Base-by-base conservation (phyloP, 495 filamentous ascomycete species). In the Penicillium mononematosum region DNA sequence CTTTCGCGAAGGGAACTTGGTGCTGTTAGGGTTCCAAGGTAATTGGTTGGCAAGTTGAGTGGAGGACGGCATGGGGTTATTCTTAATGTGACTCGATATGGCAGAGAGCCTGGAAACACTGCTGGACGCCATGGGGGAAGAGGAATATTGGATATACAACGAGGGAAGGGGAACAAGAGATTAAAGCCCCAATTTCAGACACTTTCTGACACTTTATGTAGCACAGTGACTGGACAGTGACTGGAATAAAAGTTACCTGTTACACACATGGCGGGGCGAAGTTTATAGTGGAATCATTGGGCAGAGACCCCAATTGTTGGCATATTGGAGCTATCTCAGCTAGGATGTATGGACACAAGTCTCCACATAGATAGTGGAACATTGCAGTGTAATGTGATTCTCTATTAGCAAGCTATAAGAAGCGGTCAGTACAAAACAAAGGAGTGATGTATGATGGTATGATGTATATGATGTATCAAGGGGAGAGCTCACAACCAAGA, bases 1-100 rank as follows among this genome's bases (percentile, higher is more conserved):
- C 52, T 79, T 79, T 29, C 78, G 70, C 5, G 63, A 68, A 4
- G 83, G 83, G 56, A 86, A 85, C 41, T 66, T 72, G 20, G 73
- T 72, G 42, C 58, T 74, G 59, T 82, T 68, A 2, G 83, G 83
- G 61, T 86, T 74, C 75, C 77, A 85, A 24, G 83, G 81, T 17
- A 84, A 53, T 2, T 68, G 60, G 27, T 70, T 53, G 10, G 73
- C 64, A 19, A 34, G 46, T 58, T 76, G 71, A 16, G 49, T 32
- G 3, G 43, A 38, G 7, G 49, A 29, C 9, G 64, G 16, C 50
- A 64, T 61, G 34, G 22, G 7, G 7, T 53, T 39, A 9, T 55
- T 20, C 0, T 38, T 9, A 9, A 64, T 47, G 16, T 59, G 55
- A 10, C 22, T 39, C 10, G 58, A 55, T 22, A 67, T 61, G 4